Percentiles rank a stretch among this genome's conserved stretches.
Conservation (phyloP, 2,329 filamentous ascomycete genomes). For the Exophiala viscosa region DNA sequence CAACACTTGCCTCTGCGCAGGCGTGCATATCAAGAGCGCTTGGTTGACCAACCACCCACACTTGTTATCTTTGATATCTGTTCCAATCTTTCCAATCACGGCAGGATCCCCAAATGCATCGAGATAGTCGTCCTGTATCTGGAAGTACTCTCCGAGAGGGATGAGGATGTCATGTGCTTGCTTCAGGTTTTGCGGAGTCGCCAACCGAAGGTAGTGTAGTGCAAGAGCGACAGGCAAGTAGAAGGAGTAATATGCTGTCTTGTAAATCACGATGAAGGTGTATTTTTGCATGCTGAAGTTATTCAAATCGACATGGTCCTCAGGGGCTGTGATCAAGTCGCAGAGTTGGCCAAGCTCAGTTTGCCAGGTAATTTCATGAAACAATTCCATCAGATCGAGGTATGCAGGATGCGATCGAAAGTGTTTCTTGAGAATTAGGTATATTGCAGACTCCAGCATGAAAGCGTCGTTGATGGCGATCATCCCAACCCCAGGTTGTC, state of each 20-base stretch:
- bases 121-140: constrained; percentile 97
- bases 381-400: constrained; percentile 87
- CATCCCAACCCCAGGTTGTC: constrained; percentile 82
- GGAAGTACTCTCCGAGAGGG: constrained; percentile 97
- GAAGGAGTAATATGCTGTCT: constrained; percentile 99
- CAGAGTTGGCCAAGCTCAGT: constrained; percentile 94
- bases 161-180: constrained; percentile 89
- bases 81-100: constrained; percentile 96
- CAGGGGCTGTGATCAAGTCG: constrained; percentile 91
- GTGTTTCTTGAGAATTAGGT: constrained; percentile 85
- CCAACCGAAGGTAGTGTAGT: constrained; percentile 77
- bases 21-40: constrained; percentile 72
- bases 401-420: constrained; percentile 86
- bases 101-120: constrained; percentile 94
- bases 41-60: constrained; percentile 98
- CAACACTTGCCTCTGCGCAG: constrained; percentile 81
- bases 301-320: constrained; percentile 85
- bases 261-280: constrained; percentile 98
- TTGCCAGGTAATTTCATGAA: constrained; percentile 91
- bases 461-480: constrained; percentile 98
- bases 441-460: constrained; percentile 89
- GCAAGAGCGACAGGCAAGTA: constrained; percentile 94
- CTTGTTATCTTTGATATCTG: constrained; percentile 99
- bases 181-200: constrained; percentile 83
- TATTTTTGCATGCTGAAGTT: constrained; percentile 97